phyloP scores from a whole-genome alignment of 2,329 filamentous ascomycete genomes.

The Meredithiella fracta region DNA sequence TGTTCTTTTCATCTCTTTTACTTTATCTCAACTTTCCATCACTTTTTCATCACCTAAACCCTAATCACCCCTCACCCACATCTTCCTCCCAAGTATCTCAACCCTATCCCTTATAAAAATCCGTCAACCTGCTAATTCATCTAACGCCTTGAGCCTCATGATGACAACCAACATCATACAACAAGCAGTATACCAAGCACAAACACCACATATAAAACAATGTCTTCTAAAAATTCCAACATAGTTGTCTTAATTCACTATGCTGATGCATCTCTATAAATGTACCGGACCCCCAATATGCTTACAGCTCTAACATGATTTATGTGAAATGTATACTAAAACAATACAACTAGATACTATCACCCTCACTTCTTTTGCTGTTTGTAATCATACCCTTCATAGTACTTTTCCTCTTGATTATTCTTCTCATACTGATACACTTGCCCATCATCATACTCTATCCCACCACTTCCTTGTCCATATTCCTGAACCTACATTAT shows the following conservation, averaged over 20 bases:
- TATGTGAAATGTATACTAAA: too few relatives aligned
- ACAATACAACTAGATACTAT: too few relatives aligned
- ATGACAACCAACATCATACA: not conserved
- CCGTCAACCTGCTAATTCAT: too few relatives aligned
- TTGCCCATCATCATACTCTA: not conserved
- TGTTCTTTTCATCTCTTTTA: too few relatives aligned
- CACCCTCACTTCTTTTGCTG: too few relatives aligned
- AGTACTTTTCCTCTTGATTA: not conserved
- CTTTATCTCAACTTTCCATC: too few relatives aligned
- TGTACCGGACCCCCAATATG: not conserved
- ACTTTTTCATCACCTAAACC: too few relatives aligned
- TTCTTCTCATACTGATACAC: not conserved
- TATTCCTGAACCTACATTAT: not conserved
- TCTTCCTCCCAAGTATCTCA: too few relatives aligned
- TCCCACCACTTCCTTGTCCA: not conserved
- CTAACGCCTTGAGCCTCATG: not conserved
- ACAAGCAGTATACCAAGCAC: not conserved
- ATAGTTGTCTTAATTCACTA: too few relatives aligned
- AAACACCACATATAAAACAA: not conserved
- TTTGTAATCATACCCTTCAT: not conserved
- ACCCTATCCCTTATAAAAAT: too few relatives aligned
- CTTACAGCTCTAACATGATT: not conserved
- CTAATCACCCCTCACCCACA: too few relatives aligned
- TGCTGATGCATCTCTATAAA: too few relatives aligned
- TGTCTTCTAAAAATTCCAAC: not conserved